Conservation (phyloP, 192 early-diverging fungal genomes). For the Backusella morwellensis region DNA sequence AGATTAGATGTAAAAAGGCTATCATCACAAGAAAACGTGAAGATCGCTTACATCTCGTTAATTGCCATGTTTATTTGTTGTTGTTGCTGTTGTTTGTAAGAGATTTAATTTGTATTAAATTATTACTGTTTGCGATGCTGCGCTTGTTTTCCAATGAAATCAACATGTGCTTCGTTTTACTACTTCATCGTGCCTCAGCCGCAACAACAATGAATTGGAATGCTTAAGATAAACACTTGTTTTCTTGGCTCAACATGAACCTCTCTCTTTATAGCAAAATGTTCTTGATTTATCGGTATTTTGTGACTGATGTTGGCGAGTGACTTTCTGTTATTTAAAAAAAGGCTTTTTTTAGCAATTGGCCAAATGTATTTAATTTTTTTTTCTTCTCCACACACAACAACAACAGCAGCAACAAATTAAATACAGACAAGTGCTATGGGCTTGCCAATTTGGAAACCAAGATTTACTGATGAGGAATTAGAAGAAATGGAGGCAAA, state of each 20-base stretch:
- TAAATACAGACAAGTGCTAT: background rate
- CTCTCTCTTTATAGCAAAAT: too few species aligned
- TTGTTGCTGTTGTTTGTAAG: background rate
- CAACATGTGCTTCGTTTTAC: background rate
- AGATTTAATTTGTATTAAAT: background rate
- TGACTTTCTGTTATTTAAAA: background rate
- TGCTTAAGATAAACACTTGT: too few species aligned
- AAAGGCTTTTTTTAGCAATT: background rate
- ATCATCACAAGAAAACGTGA: too few species aligned
- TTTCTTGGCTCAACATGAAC: too few species aligned
- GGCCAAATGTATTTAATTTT: background rate
- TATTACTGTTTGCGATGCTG: background rate
- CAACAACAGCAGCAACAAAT: background rate
- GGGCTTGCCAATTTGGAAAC: slow-evolving; percentile 22
- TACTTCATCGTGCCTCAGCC: background rate
- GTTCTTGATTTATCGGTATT: background rate
- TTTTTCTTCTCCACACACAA: background rate
- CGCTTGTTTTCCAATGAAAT: background rate
- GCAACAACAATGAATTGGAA: too few species aligned
- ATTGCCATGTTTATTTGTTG: too few species aligned
- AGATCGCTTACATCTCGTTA: too few species aligned
- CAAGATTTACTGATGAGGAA: slow-evolving; percentile 13
- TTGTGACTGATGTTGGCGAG: background rate
- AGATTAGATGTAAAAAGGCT: too few species aligned
- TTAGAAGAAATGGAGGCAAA: background rate